phyloP scores from a whole-genome alignment of 2,329 filamentous ascomycete species.

The Penicillium brasilianum region DNA sequence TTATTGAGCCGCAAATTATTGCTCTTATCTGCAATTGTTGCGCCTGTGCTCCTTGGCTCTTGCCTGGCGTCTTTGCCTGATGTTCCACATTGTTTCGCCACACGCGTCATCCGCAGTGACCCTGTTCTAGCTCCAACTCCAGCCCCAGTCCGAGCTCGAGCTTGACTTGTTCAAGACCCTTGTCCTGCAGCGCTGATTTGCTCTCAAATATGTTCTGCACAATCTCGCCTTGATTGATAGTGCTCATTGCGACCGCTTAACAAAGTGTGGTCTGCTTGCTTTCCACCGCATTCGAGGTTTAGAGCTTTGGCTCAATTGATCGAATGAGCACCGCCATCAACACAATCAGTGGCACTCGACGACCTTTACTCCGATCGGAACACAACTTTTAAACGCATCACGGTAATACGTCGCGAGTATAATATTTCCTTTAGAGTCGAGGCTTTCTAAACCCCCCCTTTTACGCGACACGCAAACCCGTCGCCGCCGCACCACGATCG shows the following conservation, averaged over 20 bases:
- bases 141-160: slow-evolving; percentile 13
- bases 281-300: slow-evolving; percentile 1
- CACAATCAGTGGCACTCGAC: neutral
- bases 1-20: neutral
- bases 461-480: slow-evolving; percentile 17
- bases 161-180: neutral
- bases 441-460: slow-evolving; percentile 18
- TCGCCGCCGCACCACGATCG: slow-evolving; percentile 10
- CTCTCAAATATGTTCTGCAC: slow-evolving; percentile 23
- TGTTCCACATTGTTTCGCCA: slow-evolving; percentile 29
- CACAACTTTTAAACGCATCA: neutral
- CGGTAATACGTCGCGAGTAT: neutral
- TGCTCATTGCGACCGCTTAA: slow-evolving; percentile 13
- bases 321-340: slow-evolving; percentile 3
- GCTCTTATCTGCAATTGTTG: neutral
- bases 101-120: slow-evolving; percentile 26
- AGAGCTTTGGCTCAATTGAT: slow-evolving; percentile 9
- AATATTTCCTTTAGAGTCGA: neutral
- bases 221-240: slow-evolving; percentile 13
- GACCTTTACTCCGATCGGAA: neutral
- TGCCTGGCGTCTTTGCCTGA: slow-evolving; percentile 9
- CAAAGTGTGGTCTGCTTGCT: neutral
- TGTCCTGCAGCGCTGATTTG: slow-evolving; percentile 16
- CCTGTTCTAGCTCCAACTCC: slow-evolving; percentile 24
- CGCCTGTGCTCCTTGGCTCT: neutral